These are phyloP conservation scores for Dioscorea dumetorum DNA, from an alignment of 106 monocot genomes.

Conservation along the genomic window DNA sequence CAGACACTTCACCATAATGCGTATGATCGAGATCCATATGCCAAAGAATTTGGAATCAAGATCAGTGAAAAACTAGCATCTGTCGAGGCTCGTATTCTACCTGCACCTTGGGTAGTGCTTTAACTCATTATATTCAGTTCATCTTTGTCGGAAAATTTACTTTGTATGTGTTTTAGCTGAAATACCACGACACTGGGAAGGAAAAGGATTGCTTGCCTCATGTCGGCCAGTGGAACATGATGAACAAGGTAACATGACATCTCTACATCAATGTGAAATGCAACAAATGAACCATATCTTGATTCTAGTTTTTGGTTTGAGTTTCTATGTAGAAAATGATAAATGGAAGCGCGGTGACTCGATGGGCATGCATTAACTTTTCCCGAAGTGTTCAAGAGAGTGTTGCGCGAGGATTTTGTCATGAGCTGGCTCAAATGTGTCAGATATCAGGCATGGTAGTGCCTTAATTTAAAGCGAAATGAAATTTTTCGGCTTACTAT, in stretches of 20 bases:
- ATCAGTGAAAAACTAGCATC: slow-evolving; percentile 42
- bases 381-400: slow-evolving; percentile 34
- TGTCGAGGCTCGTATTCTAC: slow-evolving; percentile 57
- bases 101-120: slow-evolving; percentile 44
- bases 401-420: slow-evolving; percentile 31
- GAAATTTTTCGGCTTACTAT: no score
- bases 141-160: neutral
- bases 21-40: slow-evolving; percentile 47
- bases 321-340: slow-evolving; percentile 48
- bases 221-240: slow-evolving; percentile 70
- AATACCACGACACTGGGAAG: slow-evolving; percentile 56
- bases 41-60: slow-evolving; percentile 56
- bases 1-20: slow-evolving; percentile 53
- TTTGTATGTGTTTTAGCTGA: slow-evolving; percentile 20
- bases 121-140: neutral
- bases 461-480: neutral
- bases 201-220: slow-evolving; percentile 48
- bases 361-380: slow-evolving; percentile 65
- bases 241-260: slow-evolving; percentile 37
- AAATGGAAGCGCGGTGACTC: slow-evolving; percentile 44
- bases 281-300: neutral
- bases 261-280: neutral
- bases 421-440: slow-evolving; percentile 49
- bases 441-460: slow-evolving; percentile 47
- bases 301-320: neutral